Evolutionary conservation across 73 alveolate species (phyloP).

Genomic region (Tetrahymena elliotti): DNA sequence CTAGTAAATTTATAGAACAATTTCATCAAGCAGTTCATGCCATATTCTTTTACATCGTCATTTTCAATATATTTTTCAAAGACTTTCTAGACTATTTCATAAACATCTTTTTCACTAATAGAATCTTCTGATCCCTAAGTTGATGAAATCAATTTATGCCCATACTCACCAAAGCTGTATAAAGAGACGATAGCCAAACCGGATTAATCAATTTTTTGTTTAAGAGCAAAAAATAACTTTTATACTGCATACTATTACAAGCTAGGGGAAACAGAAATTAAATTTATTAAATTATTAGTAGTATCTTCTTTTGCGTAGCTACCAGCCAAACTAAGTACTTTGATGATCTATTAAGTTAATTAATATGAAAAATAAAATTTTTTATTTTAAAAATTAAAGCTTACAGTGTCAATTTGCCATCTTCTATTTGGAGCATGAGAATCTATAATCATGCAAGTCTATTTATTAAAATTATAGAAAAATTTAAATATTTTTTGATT

Average conservation of each 20-base stretch:
- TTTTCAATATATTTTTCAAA: slow-evolving; percentile 9
- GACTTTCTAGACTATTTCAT: neutral
- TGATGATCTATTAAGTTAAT: slow-evolving; percentile 57
- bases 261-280: slow-evolving; percentile 29
- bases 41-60: slow-evolving; percentile 26
- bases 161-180: slow-evolving; percentile 33
- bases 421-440: slow-evolving; percentile 40
- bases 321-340: slow-evolving; percentile 29
- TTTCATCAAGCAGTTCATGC: slow-evolving; percentile 17
- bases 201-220: slow-evolving; percentile 8
- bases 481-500: slow-evolving; percentile 11
- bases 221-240: slow-evolving; percentile 18
- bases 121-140: slow-evolving; percentile 14
- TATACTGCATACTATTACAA: slow-evolving; percentile 23
- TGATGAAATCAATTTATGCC: neutral
- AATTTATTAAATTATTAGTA: slow-evolving; percentile 14
- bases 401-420: slow-evolving; percentile 47
- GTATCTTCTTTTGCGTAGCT: slow-evolving; percentile 31
- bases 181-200: slow-evolving; percentile 31
- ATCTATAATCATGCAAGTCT: slow-evolving; percentile 31
- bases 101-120: slow-evolving; percentile 3
- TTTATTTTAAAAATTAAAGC: neutral
- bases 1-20: slow-evolving; percentile 8
- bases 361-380: slow-evolving; percentile 48
- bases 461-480: slow-evolving; percentile 8